Evolutionary conservation across 768 basidiomycete genomes (phyloP), one percentile per base, ranked within the genome.

Genomic region (Dacryopinax spathularia): DNA sequence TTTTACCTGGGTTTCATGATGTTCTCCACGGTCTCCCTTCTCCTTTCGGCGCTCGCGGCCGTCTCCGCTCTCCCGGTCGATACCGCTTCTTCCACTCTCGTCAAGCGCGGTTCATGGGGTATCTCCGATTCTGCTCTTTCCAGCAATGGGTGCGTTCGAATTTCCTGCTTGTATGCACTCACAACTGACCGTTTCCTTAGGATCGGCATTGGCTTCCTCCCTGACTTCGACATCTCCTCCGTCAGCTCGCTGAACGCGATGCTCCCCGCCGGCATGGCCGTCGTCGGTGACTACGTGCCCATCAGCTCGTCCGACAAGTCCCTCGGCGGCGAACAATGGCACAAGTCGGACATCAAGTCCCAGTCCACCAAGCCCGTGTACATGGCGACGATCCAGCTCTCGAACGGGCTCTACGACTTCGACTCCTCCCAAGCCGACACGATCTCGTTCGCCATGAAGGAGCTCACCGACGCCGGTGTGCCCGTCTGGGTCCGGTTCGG

Each of bases 401-500:
- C 48, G 20, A 33, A 59, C 31, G 36, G 37, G 4, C 37, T 65
- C 1, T 34, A 48, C 33, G 33, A 63, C 20, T 67, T 41, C 39
- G 22, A 18, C 39, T 41, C 39, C 5, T 6, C 5, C 39, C 39
- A 65, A 65, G 65, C 66, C n/a, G 62, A 63, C 27, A 62, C 22
- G 1, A 65, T 67, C 41, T 65, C 64, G 5, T 25, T 10, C 29
- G 39, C 60, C n/a, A 39, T 67, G 36, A 37, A 33, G 22, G 34
- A 22, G 20, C 44, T 63, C 44, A 65, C 65, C 27, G n/a, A 60
- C n/a, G 39, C 43, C 27, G 65, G 65, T 1, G 34, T 67, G 22
- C 33, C 65, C 20, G 66, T 67, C 1, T 67, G 66, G 66, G 36
- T 65, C 5, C 34, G 66, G 12, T 67, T 67, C 33, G 66, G 62